A percentile compares a stretch with the other conserved stretches of the same genome.
Conservation (phyloP, 2,329 filamentous ascomycete species). For the Exophiala calicioides region DNA sequence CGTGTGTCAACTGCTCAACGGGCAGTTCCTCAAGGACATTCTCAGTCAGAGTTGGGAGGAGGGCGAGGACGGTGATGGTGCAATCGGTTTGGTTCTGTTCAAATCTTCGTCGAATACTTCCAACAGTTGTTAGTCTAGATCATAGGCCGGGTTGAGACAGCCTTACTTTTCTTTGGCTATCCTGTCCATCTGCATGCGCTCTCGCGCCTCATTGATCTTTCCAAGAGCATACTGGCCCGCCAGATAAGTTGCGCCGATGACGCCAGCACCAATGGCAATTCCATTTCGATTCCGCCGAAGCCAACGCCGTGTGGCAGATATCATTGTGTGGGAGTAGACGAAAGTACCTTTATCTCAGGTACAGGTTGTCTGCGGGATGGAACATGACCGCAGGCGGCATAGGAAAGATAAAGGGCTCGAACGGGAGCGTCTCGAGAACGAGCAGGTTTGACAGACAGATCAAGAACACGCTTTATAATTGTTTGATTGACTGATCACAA, state of each 20-base stretch:
- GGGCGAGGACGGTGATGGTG: slow-evolving; percentile 94
- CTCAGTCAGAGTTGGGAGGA: slow-evolving; percentile 86
- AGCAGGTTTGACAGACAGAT: slow-evolving; percentile 6
- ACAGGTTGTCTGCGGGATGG: slow-evolving; percentile 13
- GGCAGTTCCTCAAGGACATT: slow-evolving; percentile 85
- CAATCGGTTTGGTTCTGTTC: slow-evolving; percentile 99
- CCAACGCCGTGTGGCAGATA: slow-evolving; percentile 80
- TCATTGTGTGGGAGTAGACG: slow-evolving; percentile 60
- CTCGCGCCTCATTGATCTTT: slow-evolving; percentile 89
- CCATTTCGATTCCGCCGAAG: slow-evolving; percentile 87
- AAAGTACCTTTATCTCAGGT: slow-evolving; percentile 23
- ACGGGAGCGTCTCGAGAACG: slow-evolving; percentile 8
- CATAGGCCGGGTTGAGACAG: slow-evolving; percentile 1
- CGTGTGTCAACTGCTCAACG: slow-evolving; percentile 88
- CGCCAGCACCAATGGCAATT: slow-evolving; percentile 81
- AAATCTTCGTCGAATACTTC: slow-evolving; percentile 87
- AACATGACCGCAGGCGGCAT: slow-evolving; percentile 23
- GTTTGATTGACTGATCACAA: slow-evolving; percentile 11
- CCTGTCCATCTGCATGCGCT: slow-evolving; percentile 94
- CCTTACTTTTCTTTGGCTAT: slow-evolving; percentile 94
- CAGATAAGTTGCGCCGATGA: slow-evolving; percentile 86
- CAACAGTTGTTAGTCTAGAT: slow-evolving; percentile 18
- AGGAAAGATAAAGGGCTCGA: neutral
- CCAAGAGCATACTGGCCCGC: slow-evolving; percentile 88
- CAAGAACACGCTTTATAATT: slow-evolving; percentile 13